These are phyloP conservation scores for Quercus wislizeni DNA, from an alignment of 306 rosid genomes.

Conservation along the genomic window DNA sequence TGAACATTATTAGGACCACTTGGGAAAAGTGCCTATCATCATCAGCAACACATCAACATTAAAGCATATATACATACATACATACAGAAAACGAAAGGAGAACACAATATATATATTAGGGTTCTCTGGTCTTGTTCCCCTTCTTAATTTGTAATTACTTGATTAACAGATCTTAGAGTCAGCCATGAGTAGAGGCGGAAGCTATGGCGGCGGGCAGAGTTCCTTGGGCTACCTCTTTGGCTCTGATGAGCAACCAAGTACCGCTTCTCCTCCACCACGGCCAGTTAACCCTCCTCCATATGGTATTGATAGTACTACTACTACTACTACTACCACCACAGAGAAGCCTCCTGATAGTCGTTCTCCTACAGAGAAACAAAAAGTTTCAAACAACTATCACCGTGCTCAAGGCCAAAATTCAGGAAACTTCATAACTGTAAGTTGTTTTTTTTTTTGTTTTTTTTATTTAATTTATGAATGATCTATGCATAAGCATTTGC, in stretches of 20 bases:
- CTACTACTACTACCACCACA: not conserved
- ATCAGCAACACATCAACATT: not conserved
- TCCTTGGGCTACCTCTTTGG: constrained; percentile 74
- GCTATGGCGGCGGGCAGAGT: constrained; percentile 69
- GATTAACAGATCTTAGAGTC: not conserved
- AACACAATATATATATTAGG: constrained; percentile 10
- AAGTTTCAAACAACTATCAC: constrained; percentile 35
- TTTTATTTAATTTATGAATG: not conserved
- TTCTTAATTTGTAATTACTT: not conserved
- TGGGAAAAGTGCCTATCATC: not conserved
- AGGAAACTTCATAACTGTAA: constrained; percentile 57
- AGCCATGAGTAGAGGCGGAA: constrained; percentile 68
- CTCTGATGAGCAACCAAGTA: constrained; percentile 45
- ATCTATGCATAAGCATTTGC: not conserved
- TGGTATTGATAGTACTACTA: constrained; percentile 36
- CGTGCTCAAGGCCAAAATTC: constrained; percentile 50
- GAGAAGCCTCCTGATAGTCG: constrained; percentile 17
- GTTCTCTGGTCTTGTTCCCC: constrained; percentile 10
- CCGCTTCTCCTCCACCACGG: constrained; percentile 30
- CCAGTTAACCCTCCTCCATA: constrained; percentile 48
- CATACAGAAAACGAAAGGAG: not conserved
- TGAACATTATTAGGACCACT: not conserved
- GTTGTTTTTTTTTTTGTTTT: not conserved
- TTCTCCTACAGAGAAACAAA: constrained; percentile 32
- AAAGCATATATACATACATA: no score